These are phyloP conservation scores for Claviceps fusiformis DNA, from an alignment of 2,329 filamentous ascomycete species.

Conservation along the genomic window DNA sequence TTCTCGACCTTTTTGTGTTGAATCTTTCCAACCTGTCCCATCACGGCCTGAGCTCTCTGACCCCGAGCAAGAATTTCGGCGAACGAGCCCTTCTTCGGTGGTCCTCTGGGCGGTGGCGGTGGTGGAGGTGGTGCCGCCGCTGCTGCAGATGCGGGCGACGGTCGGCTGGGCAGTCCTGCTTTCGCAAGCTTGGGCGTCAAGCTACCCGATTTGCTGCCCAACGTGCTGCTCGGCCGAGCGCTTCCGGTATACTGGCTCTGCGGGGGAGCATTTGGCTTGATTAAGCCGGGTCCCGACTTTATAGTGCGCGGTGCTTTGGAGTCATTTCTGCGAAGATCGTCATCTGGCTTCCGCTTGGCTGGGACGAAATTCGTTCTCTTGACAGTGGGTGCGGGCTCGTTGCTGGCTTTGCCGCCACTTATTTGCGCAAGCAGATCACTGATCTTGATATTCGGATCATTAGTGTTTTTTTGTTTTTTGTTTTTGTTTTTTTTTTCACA, in stretches of 20 bases:
- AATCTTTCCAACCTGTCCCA: conserved; percentile 54
- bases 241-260: conserved; percentile 3
- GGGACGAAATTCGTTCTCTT: conserved; percentile 14
- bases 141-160: conserved; percentile 12
- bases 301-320: conserved; percentile 27
- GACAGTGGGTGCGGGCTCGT: conserved; percentile 18
- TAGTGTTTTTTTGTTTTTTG: not conserved
- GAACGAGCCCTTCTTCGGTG: conserved; percentile 61
- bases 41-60: conserved; percentile 47
- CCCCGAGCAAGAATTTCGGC: conserved; percentile 62
- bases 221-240: conserved; percentile 8
- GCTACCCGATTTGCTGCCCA: conserved; percentile 12
- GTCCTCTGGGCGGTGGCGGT: conserved; percentile 23
- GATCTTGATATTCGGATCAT: conserved; percentile 12
- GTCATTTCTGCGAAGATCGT: conserved; percentile 28
- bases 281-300: not conserved
- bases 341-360: conserved; percentile 45
- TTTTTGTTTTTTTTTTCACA: not conserved
- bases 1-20: conserved; percentile 63
- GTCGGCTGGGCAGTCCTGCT: conserved; percentile 10
- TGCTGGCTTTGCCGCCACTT: conserved; percentile 36
- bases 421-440: conserved; percentile 39
- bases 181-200: conserved; percentile 11
- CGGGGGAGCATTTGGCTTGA: not conserved
- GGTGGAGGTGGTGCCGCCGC: conserved; percentile 14